These are phyloP conservation scores for Xylaria sp. DNA, from an alignment of 2,329 filamentous ascomycete species.

Conservation along the genomic window DNA sequence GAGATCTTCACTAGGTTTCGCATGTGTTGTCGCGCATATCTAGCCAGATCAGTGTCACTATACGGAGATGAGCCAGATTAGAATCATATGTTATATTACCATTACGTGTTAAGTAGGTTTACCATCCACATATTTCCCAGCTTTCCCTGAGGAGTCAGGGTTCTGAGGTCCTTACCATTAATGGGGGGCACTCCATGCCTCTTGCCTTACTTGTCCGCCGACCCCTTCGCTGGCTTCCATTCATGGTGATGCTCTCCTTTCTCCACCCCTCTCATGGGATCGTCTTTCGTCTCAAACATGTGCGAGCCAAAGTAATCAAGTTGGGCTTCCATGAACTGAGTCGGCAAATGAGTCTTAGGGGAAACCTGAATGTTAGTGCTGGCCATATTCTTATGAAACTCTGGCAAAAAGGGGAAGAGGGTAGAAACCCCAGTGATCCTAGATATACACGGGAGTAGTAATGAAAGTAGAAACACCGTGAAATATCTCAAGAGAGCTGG, in stretches of 20 bases:
- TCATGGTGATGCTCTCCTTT: conserved; percentile 73
- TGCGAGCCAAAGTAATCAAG: conserved; percentile 77
- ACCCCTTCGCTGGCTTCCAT: conserved; percentile 61
- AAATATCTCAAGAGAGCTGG: not conserved
- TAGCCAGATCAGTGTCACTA: not conserved
- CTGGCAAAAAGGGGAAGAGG: not conserved
- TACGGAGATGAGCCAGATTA: not conserved
- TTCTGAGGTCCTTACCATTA: not conserved
- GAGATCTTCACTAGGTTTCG: not conserved
- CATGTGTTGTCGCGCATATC: not conserved
- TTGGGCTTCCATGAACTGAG: conserved; percentile 76
- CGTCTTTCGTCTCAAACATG: conserved; percentile 69
- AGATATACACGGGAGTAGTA: not conserved
- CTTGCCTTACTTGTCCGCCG: conserved; percentile 21
- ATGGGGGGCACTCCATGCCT: no score
- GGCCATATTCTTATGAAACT: not conserved
- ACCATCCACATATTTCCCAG: not conserved
- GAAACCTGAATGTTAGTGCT: not conserved
- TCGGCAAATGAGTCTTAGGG: conserved; percentile 64
- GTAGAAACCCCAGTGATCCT: no score
- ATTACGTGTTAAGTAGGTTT: not conserved
- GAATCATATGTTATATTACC: not conserved
- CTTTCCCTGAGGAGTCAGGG: not conserved
- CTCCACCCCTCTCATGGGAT: conserved; percentile 61
- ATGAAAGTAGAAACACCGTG: not conserved